phyloP scores from a whole-genome alignment of 371 early-diverging fungal species.

The Chytridiales sp. region DNA sequence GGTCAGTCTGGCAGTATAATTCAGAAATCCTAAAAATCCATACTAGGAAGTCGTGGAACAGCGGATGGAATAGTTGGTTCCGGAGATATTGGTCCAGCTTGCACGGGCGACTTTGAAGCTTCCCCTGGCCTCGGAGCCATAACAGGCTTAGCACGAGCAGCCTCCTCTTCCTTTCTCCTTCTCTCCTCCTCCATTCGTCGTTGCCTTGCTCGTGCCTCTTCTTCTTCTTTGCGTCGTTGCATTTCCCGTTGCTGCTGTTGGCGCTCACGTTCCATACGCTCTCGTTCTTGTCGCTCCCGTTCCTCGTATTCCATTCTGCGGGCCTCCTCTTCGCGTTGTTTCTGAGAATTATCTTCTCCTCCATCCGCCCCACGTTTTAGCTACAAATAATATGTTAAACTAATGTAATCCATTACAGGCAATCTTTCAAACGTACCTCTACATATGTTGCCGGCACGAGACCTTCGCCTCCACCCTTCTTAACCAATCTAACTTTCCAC shows the following conservation, averaged over 20 bases:
- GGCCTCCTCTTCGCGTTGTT: constrained; percentile 21
- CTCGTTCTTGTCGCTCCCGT: constrained; percentile 32
- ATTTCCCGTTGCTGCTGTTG: constrained; percentile 33
- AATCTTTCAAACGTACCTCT: constrained; percentile 29
- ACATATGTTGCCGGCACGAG: constrained; percentile 55
- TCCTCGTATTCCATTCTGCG: constrained; percentile 38
- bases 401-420: neutral
- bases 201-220: constrained; percentile 26
- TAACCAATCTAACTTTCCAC: constrained; percentile 61
- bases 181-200: constrained; percentile 35
- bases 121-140: neutral
- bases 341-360: neutral
- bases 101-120: neutral
- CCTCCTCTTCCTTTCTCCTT: constrained; percentile 32
- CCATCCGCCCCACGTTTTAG: constrained; percentile 4
- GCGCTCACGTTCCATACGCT: constrained; percentile 32
- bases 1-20: constrained; percentile 1
- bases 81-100: constrained; percentile 11
- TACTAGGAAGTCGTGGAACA: constrained; percentile 17
- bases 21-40: neutral
- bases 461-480: constrained; percentile 42
- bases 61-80: constrained; percentile 26
- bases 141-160: constrained; percentile 39
- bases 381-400: constrained; percentile 6
- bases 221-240: constrained; percentile 34